Evolutionary conservation across 78 protist genomes (phyloP).

Genomic region (Cavenderia fasciculata): DNA sequence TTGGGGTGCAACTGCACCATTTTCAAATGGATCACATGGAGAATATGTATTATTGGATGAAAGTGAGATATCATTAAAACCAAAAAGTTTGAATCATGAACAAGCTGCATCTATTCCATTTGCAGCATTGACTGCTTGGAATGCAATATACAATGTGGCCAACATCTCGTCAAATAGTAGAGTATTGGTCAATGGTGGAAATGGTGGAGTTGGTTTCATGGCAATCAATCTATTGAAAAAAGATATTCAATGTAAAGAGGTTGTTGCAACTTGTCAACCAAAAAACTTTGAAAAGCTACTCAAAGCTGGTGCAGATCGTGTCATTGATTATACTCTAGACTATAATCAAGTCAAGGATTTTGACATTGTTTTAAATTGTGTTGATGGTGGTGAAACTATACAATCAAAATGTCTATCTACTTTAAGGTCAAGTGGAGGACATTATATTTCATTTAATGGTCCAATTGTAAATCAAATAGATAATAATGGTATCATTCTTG

Average conservation of each 20-base stretch:
- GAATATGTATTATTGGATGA: conserved; percentile 36
- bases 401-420: conserved; percentile 31
- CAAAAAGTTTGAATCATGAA: background rate
- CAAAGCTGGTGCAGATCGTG: conserved; percentile 1
- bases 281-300: conserved; percentile 36
- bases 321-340: conserved; percentile 32
- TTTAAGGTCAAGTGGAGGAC: conserved; percentile 17
- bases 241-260: background rate
- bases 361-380: conserved; percentile 47
- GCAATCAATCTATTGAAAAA: conserved; percentile 26
- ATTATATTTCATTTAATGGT: conserved; percentile 24
- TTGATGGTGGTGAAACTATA: conserved; percentile 16
- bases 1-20: conserved; percentile 56
- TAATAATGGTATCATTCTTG: conserved; percentile 5
- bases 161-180: background rate
- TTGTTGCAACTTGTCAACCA: conserved; percentile 13
- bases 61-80: conserved; percentile 31
- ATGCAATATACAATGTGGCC: conserved; percentile 30
- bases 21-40: conserved; percentile 57
- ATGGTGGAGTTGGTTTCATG: conserved; percentile 57
- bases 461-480: conserved; percentile 6
- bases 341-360: background rate
- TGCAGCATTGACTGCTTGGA: conserved; percentile 70
- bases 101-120: conserved; percentile 42
- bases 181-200: conserved; percentile 59